Evolutionary conservation across 1,284 basidiomycete species (phyloP), one percentile per base, ranked within the genome.

Genomic region (Marasmius sp.): DNA sequence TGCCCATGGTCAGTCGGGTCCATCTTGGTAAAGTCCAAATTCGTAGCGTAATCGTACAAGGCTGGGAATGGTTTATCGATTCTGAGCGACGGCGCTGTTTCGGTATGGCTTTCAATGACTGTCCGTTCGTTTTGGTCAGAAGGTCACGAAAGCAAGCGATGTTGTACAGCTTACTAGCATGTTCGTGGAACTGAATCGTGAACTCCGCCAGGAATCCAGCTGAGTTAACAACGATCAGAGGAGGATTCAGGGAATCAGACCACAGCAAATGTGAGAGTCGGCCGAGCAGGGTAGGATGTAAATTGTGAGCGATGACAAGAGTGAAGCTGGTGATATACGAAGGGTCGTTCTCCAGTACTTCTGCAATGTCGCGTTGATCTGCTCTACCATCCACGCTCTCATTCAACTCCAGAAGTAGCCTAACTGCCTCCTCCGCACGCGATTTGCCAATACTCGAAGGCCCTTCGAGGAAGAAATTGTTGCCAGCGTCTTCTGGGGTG

Each of bases 71-170:
- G 92, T 59, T 88, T 85, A 75, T 95, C 93, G 64, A 99, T 88
- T 41, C 95, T 87, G 0, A 99, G 81, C 8, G 95, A 94, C 16
- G 93, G 89, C 0, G 86, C 76, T 0, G 83, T 88, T 67, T 97
- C 94, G 0, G 94, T 91, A 76, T 99, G 97, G 16, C 92, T 94
- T 71, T 98, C 95, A 69, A 97, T 88, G 69, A 99, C 94, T 91
- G 71, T 61, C 45, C 67, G 61, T 56, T 57, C 12, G 37, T 61
- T 34, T 61, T 14, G 4, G 45, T 6, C 41, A 47, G 39, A 45
- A 55, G 20, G 52, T 18, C 22, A 14, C 3, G 36, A 50, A 57
- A 27, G 47, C 18, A 41, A 49, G 39, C 20, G 27, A 61, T 20
- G 20, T 49, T 7, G 45, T 47, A 36, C 10, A 33, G 79, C 89